Percentiles rank a stretch among this genome's conserved stretches.
Evolutionary conservation across 768 basidiomycete genomes (phyloP).

Genomic region (Gymnopilus junonius): DNA sequence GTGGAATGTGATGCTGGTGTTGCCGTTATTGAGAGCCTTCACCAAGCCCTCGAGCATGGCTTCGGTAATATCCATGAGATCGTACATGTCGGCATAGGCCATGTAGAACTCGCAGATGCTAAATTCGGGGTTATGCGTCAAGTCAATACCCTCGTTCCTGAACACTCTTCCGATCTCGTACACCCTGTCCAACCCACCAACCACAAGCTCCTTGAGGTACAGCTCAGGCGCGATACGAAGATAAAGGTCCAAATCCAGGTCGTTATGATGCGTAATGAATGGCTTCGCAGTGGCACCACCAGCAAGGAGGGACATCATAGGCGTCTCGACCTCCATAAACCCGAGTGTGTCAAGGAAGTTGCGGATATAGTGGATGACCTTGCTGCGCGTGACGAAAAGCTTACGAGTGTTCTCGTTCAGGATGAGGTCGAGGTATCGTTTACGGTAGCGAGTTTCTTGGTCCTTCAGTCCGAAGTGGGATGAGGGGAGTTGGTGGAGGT

Average conservation of each 20-base stretch:
- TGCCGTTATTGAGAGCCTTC: slow-evolving; percentile 80
- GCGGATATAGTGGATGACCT: slow-evolving; percentile 91
- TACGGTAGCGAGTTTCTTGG: slow-evolving; percentile 96
- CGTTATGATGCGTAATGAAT: slow-evolving; percentile 98
- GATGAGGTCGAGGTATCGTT: slow-evolving; percentile 98
- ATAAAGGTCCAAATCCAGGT: slow-evolving; percentile 94
- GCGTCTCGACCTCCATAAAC: slow-evolving; percentile 99
- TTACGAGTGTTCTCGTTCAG: slow-evolving; percentile 88
- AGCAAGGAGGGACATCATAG: slow-evolving; percentile 95
- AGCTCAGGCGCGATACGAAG: slow-evolving; percentile 98
- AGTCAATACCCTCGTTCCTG: slow-evolving; percentile 97
- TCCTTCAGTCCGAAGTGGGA: slow-evolving; percentile 95
- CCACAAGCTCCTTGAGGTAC: slow-evolving; percentile 96
- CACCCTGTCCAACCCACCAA: slow-evolving; percentile 96
- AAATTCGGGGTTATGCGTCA: slow-evolving; percentile 99
- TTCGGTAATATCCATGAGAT: slow-evolving; percentile 98
- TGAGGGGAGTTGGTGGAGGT: slow-evolving; percentile 94
- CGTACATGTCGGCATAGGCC: slow-evolving; percentile 99
- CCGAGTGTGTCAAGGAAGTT: slow-evolving; percentile 89
- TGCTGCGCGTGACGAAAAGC: slow-evolving; percentile 88
- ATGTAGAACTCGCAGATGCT: slow-evolving; percentile 99
- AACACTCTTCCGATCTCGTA: slow-evolving; percentile 99
- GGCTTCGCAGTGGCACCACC: slow-evolving; percentile 99
- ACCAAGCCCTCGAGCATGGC: slow-evolving; percentile 89
- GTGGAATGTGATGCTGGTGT: slow-evolving; percentile 82